Evolutionary conservation across 2,329 filamentous ascomycete genomes (phyloP), one percentile per base, ranked within the genome.

Genomic region (Scorias spongiosa): DNA sequence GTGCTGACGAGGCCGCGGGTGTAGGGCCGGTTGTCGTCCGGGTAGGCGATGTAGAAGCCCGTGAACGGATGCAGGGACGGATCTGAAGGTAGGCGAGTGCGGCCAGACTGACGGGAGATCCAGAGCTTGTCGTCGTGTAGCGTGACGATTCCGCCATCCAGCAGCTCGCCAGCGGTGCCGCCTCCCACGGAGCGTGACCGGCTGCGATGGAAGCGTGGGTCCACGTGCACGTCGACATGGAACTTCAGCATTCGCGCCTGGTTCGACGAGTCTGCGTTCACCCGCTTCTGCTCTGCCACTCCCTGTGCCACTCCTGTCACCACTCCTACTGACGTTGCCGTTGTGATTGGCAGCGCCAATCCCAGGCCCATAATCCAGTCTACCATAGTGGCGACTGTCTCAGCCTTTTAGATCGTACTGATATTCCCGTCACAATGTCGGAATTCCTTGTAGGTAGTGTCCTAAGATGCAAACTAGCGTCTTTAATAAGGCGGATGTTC

Each of bases 171-270:
- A 54, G 46, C 62, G 61, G 20, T 52, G 58, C 48, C 61, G 50
- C 44, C 54, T 47, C 42, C 55, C 52, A 18, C 48, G 51, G 15
- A 46, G 42, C 11, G 48, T 42, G 1, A 44, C 46, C 30, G 44
- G 39, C 29, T 39, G 18, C 28, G 28, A 40, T 48, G 44, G 28
- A 41, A 43, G 34, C 43, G 57, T 49, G 43, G 60, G 46, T 65
- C 64, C 53, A 69, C 65, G 41, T 57, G 60, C 30, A 67, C 63
- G 39, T 70, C 63, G 39, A 71, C 54, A 48, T 68, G 66, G 56
- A 72, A 73, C 43, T 72, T 72, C 44, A 66, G 63, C 66, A 71
- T 70, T 32, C 67, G 69, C 40, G 63, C 64, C 42, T 69, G 63
- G 50, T 69, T 68, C 15, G 64, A 62, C 15, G 66, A 65, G 52